Percentiles rank a stretch among this genome's conserved stretches.
These are phyloP conservation scores for Xerocomus brunneocitrinus DNA, from an alignment of 768 basidiomycete genomes.

Conservation along the genomic window DNA sequence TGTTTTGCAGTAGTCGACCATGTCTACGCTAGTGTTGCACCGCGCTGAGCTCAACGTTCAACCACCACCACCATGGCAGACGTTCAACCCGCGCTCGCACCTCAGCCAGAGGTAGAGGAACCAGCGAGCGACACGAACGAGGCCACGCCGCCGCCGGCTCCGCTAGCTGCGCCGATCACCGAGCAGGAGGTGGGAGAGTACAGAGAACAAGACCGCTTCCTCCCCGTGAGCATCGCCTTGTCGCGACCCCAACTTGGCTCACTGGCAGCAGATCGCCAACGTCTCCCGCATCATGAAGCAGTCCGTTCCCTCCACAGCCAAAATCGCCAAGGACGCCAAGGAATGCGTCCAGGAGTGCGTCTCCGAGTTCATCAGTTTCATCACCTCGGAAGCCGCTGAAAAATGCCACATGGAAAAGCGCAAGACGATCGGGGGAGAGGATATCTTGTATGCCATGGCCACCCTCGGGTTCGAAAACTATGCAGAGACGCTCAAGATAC, in stretches of 20 bases:
- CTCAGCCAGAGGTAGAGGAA: constrained; percentile 39
- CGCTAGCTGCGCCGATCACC: constrained; percentile 69
- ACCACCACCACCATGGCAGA: constrained; percentile 25
- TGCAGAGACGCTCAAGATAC: constrained; percentile 86
- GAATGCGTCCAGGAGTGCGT: constrained; percentile 99
- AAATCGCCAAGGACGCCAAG: constrained; percentile 97
- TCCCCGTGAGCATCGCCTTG: constrained; percentile 59
- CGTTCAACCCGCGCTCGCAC: constrained; percentile 36
- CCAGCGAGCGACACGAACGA: constrained; percentile 30
- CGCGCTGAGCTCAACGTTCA: background rate
- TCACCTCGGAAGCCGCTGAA: constrained; percentile 95
- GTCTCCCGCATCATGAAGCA: constrained; percentile 98
- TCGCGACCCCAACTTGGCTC: background rate
- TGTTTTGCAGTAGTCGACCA: background rate
- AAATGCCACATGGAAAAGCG: constrained; percentile 92
- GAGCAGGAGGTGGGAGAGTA: constrained; percentile 94
- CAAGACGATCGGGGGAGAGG: constrained; percentile 97
- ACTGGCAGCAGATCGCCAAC: constrained; percentile 75
- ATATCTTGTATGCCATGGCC: constrained; percentile 92
- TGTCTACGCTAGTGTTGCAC: background rate
- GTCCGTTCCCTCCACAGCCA: constrained; percentile 82
- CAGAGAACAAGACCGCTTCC: constrained; percentile 89
- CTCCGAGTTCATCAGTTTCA: constrained; percentile 96
- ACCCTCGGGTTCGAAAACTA: constrained; percentile 94
- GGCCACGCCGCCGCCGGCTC: constrained; percentile 36